Base-by-base conservation (phyloP, 2,329 filamentous ascomycete species). In the Conoideocrella luteorostrata region DNA sequence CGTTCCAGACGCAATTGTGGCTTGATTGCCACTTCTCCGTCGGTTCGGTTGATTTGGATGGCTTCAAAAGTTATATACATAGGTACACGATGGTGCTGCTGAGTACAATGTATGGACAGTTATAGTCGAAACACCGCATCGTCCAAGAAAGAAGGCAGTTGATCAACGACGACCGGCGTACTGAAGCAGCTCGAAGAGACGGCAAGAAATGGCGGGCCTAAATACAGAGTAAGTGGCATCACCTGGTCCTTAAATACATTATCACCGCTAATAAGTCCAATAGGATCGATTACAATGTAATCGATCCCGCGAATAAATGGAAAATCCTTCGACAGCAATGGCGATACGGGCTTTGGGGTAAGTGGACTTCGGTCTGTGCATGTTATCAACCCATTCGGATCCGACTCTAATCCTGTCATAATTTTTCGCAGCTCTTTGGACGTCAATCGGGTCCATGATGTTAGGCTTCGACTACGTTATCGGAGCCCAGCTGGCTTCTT, bases 391-490 rank as follows among this genome's bases (percentile, higher is more conserved):
- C n/a, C 26, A 28, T 28, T 5, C 10, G 34, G 20, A 9, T 38
- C 10, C 35, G 12, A 21, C n/a, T 9, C 21, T 7, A 13, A 34
- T 7, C 7, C 32, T 34, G 15, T 9, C 32, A 34, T 34, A 10
- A 34, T 34, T 18, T n/a, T 18, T 7, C 7, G 7, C 20, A 58
- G 56, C 54, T 22, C 47, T 62, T 24, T 57, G 50, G 48, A 52
- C 53, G 7, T 60, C 59, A 11, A 55, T 50, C 28, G 59, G 59
- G 21, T 49, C 52, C 11, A 48, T 62, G 20, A 63, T 63, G 59
- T 54, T 54, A 33, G 60, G 60, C 13, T 60, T 52, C 32, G 58
- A 61, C 43, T 47, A 51, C 18, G 57, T 60, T n/a, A 50, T 53
- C 23, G 57, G 57, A 20, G 55, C 57, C 32, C 57, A 62, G 45